Evolutionary conservation across 352 stramenopile species (phyloP).

Genomic region (Pythium angustatum): DNA sequence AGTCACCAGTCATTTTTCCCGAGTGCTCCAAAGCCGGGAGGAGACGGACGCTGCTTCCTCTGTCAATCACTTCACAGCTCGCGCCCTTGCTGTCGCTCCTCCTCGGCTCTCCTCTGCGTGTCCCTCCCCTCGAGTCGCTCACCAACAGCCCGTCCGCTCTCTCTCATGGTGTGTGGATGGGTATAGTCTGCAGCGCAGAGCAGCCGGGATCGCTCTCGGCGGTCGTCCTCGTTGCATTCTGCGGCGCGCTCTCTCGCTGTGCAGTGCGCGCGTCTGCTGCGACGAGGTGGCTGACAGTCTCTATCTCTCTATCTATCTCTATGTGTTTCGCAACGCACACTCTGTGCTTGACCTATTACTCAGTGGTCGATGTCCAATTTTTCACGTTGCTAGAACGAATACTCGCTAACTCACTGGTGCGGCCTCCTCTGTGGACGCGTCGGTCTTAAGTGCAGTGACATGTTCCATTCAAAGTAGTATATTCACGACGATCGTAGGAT

Average conservation of each 20-base stretch:
- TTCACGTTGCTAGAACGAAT: constrained; percentile 70
- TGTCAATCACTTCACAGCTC: constrained; percentile 32
- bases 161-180: constrained; percentile 49
- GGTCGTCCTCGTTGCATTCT: constrained; percentile 23
- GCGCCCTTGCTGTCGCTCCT: neutral
- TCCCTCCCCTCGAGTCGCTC: constrained; percentile 34
- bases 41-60: too few relatives aligned
- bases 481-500: constrained; percentile 5
- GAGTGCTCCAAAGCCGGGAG: too few relatives aligned
- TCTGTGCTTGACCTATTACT: constrained; percentile 78
- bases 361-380: constrained; percentile 85
- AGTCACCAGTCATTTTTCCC: constrained; percentile 17
- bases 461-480: constrained; percentile 12
- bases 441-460: constrained; percentile 84
- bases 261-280: constrained; percentile 1
- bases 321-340: constrained; percentile 71
- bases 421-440: constrained; percentile 45
- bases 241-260: constrained; percentile 6
- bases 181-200: constrained; percentile 83
- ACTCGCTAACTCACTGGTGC: constrained; percentile 76
- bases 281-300: constrained; percentile 6
- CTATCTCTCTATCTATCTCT: constrained; percentile 13
- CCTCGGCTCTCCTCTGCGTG: constrained; percentile 2
- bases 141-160: constrained; percentile 67
- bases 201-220: constrained; percentile 28